Percentiles rank a stretch among this genome's conserved stretches.
These are phyloP conservation scores for Artemisia annua DNA, from an alignment of 129 eudicot genomes.

Conservation along the genomic window DNA sequence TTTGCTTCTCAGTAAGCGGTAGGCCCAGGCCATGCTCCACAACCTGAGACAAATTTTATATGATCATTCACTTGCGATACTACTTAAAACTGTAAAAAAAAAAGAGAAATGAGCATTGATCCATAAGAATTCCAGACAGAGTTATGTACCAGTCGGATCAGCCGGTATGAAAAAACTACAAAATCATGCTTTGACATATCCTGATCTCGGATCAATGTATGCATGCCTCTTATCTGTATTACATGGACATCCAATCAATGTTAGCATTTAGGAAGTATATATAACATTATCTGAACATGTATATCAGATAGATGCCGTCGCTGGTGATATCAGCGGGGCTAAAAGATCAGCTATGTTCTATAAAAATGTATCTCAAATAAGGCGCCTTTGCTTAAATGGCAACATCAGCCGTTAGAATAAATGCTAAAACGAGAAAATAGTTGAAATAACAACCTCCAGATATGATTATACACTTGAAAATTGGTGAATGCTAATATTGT, in stretches of 20 bases:
- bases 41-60: slow-evolving; percentile 49
- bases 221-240: slow-evolving; percentile 93
- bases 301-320: no score
- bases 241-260: slow-evolving; percentile 26
- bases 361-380: no score
- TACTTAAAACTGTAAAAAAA: background rate
- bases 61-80: background rate
- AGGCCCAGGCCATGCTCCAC: slow-evolving; percentile 98
- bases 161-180: slow-evolving; percentile 85
- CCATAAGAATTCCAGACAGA: background rate
- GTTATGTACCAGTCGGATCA: slow-evolving; percentile 71
- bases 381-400: no score
- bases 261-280: background rate
- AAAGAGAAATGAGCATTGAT: background rate
- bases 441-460: no score
- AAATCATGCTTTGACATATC: slow-evolving; percentile 86
- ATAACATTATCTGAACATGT: no score
- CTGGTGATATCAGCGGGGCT: no score
- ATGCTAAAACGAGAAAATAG: no score
- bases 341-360: no score
- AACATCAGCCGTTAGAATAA: no score
- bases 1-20: background rate
- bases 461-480: no score
- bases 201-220: slow-evolving; percentile 83
- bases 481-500: no score